phyloP scores from a whole-genome alignment of 768 basidiomycete genomes.

The Trametes sanguinea region DNA sequence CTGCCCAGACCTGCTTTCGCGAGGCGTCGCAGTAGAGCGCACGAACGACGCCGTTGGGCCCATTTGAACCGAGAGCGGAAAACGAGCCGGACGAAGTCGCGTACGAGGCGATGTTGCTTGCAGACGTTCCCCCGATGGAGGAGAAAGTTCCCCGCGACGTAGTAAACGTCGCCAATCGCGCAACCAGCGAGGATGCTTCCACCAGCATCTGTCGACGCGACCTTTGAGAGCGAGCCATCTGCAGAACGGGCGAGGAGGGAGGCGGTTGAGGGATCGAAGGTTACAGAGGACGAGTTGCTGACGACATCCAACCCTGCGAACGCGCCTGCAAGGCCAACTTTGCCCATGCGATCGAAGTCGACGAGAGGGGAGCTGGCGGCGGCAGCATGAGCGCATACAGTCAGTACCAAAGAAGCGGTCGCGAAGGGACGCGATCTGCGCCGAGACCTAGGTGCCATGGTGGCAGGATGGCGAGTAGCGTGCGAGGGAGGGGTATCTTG shows the following conservation, averaged over 20 bases:
- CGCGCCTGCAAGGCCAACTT: constrained; percentile 82
- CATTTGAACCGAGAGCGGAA: constrained; percentile 61
- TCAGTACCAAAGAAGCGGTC: constrained; percentile 27
- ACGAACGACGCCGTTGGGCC: constrained; percentile 74
- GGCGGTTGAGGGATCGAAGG: constrained; percentile 71
- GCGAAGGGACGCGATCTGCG: constrained; percentile 22
- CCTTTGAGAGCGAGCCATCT: constrained; percentile 64
- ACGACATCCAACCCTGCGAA: constrained; percentile 87
- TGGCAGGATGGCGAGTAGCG: not conserved
- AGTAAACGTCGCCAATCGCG: constrained; percentile 65
- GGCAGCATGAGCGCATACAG: constrained; percentile 36
- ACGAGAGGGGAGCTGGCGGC: constrained; percentile 31
- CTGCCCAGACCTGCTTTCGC: constrained; percentile 71
- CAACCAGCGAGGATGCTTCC: constrained; percentile 80
- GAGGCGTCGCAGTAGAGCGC: constrained; percentile 76
- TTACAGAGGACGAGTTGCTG: constrained; percentile 52
- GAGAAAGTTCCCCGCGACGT: constrained; percentile 88
- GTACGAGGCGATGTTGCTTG: constrained; percentile 79
- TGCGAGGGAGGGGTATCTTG: constrained; percentile 23
- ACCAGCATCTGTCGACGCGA: constrained; percentile 80
- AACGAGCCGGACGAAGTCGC: constrained; percentile 57
- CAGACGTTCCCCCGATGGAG: constrained; percentile 58
- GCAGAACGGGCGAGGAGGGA: constrained; percentile 67
- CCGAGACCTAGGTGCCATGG: constrained; percentile 24
- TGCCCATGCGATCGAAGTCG: constrained; percentile 65